Base-by-base conservation (phyloP, 352 stramenopile genomes). In the Phytophthora macrochlamydospora region DNA sequence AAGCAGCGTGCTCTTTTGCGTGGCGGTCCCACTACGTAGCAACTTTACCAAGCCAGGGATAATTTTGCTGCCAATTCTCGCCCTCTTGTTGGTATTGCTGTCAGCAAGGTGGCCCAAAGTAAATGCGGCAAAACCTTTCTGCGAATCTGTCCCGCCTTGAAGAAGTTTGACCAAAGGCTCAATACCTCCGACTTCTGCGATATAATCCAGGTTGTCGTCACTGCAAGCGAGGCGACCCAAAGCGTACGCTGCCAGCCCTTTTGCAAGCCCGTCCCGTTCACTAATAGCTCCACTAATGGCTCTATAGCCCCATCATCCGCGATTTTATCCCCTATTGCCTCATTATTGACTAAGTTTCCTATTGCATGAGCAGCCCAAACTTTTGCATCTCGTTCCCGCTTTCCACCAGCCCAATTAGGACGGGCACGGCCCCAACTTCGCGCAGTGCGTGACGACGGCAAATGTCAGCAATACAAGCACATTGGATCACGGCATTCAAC, bases 361-460 rank as follows among this genome's bases (percentile, higher is more conserved):
- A 64, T 7, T 8, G 37, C 57, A 33, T 57, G 11, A 37, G 50
- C 56, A 13, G 57, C 33, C 45, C 45, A 64, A 9, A 64, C 37
- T 24, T 29, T 51, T n/a, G 56, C 12, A 37, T 52, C 8, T 50
- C 48, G 7, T 46, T 57, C 7, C n/a, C 38, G 28, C 30, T 7
- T 0, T 18, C 11, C 12, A 64, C 29, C 3, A 57, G n/a, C n/a
- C 42, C 24, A 37, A 64, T 29, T 4, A 64, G 31, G 29, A n/a
- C 49, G 1, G 49, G 1, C 38, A 64, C 31, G 29, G 38, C 49
- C 6, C 54, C 62, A 3, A n/a, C 54, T 43, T 51, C 24, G 0
- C 9, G 12, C 7, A 69, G 49, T 6, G 32, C 13, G 5, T 31
- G 11, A 28, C 54, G 31, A 13, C 53, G 11, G 7, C 50, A 51